These are phyloP conservation scores for Fusarium papillatum DNA, from an alignment of 2,329 filamentous ascomycete genomes.

Conservation along the genomic window DNA sequence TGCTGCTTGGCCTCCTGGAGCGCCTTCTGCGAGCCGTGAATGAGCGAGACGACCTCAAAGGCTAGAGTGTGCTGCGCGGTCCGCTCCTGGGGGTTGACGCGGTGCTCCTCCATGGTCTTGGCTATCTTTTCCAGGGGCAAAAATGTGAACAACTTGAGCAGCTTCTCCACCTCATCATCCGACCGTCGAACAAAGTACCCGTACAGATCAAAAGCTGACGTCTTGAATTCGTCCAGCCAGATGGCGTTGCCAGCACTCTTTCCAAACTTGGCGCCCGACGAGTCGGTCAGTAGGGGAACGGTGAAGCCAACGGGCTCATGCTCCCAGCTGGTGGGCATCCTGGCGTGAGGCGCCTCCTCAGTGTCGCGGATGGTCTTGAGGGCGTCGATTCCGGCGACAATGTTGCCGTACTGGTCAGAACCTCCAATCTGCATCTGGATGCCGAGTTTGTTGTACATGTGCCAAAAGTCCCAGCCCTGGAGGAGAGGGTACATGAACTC, in stretches of 20 bases:
- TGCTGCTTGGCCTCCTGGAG: conserved; percentile 71
- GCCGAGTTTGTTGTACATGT: conserved; percentile 76
- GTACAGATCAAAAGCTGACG: conserved; percentile 88
- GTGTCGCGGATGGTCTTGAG: conserved; percentile 80
- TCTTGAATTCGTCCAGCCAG: conserved; percentile 90
- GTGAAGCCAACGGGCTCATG: conserved; percentile 86
- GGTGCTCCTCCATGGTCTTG: conserved; percentile 77
- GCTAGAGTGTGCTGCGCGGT: conserved; percentile 88
- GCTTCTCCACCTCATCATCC: conserved; percentile 84
- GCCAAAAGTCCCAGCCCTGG: conserved; percentile 98
- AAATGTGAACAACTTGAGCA: conserved; percentile 94
- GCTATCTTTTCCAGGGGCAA: conserved; percentile 79
- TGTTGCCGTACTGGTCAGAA: conserved; percentile 97
- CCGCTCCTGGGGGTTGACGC: conserved; percentile 76
- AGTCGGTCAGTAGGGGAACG: conserved; percentile 88
- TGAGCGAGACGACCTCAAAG: conserved; percentile 82
- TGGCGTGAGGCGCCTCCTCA: conserved; percentile 60
- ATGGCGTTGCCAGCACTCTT: conserved; percentile 95
- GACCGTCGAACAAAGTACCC: conserved; percentile 88
- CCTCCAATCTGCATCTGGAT: conserved; percentile 93
- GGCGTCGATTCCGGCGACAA: conserved; percentile 88
- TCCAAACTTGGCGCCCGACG: conserved; percentile 90
- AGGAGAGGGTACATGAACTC: conserved; percentile 95
- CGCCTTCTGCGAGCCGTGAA: conserved; percentile 79
- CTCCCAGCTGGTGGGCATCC: conserved; percentile 56